phyloP scores from a whole-genome alignment of 371 early-diverging fungal genomes.

The Dentiscutata heterogama region DNA sequence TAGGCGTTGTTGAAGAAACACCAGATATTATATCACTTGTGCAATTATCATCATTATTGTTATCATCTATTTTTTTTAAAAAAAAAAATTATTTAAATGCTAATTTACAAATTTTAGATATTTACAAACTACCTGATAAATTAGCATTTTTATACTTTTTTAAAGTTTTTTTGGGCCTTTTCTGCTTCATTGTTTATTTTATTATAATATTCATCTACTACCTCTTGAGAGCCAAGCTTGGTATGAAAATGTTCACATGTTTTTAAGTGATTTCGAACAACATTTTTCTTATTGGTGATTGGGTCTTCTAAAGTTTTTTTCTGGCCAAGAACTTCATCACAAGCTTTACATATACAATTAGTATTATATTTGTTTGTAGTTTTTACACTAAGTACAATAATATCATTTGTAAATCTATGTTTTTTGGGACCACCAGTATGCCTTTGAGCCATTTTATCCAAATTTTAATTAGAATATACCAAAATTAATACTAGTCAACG shows the following conservation, averaged over 20 bases:
- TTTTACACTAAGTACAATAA: too few relatives aligned
- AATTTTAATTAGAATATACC: too few relatives aligned
- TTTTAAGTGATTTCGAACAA: slow-evolving; percentile 31
- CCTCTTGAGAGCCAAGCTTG: slow-evolving; percentile 32
- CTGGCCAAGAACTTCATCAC: slow-evolving; percentile 9
- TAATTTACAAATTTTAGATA: not conserved
- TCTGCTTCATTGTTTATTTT: not conserved
- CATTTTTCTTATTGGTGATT: slow-evolving; percentile 27
- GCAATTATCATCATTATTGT: not conserved
- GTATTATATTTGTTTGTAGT: not conserved
- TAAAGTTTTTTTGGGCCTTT: not conserved
- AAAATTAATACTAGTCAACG: too few relatives aligned
- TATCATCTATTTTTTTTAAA: slow-evolving; percentile 8
- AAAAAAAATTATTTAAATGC: not conserved
- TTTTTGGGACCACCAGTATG: too few relatives aligned
- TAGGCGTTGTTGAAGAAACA: not conserved
- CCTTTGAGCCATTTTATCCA: too few relatives aligned
- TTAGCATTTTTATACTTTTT: not conserved
- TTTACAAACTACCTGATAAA: not conserved
- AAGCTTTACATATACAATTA: not conserved
- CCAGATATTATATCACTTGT: not conserved
- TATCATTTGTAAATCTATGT: too few relatives aligned
- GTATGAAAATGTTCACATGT: slow-evolving; percentile 1
- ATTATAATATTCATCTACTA: slow-evolving; percentile 2
- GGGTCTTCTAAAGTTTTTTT: slow-evolving; percentile 13